A percentile compares a stretch with the other conserved stretches of the same genome.
These are phyloP conservation scores for Hordeum marinum DNA, from an alignment of 176 grass and related monocot species.

Conservation along the genomic window DNA sequence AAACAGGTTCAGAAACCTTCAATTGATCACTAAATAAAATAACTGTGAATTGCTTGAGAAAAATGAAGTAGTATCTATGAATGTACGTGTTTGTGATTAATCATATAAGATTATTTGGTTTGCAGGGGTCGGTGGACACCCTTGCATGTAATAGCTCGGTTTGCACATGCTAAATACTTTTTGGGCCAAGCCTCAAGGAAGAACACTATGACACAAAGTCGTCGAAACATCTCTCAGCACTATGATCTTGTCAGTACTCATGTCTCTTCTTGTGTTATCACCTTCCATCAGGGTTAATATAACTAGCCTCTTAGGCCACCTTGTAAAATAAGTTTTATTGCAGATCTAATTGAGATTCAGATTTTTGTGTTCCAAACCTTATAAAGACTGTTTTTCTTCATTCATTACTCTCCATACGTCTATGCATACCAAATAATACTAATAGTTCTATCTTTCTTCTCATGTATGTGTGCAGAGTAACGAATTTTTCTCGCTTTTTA, in stretches of 20 bases:
- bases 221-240: background rate
- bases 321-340: background rate
- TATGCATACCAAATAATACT: background rate
- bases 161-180: background rate
- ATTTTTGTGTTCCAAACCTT: background rate
- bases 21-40: background rate
- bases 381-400: background rate
- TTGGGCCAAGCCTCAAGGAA: background rate
- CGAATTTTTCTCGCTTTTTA: background rate
- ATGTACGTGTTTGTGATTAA: background rate
- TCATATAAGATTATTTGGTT: background rate
- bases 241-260: constrained; percentile 7
- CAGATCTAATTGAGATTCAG: background rate
- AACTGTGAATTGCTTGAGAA: background rate
- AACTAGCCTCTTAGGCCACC: background rate
- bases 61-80: background rate
- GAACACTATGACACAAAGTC: background rate
- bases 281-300: background rate
- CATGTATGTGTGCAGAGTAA: background rate
- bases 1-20: background rate
- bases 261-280: background rate
- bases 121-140: background rate
- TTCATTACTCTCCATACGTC: background rate
- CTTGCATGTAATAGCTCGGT: background rate
- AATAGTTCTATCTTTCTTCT: background rate